Conservation (phyloP, 148 eudicot genomes). For the Pouteria glomerata region DNA sequence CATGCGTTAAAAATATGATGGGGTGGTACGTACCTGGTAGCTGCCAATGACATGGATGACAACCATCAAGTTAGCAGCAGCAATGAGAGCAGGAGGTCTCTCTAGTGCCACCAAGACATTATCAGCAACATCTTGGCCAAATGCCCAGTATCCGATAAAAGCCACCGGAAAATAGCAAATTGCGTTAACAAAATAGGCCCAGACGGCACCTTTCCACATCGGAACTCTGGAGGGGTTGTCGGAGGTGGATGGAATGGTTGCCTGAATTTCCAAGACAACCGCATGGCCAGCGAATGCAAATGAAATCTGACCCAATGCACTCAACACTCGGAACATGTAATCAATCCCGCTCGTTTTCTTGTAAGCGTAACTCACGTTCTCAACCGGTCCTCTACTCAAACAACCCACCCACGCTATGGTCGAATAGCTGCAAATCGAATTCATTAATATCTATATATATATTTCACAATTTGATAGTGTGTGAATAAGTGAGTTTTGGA, state of each 20-base stretch:
- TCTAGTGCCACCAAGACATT: conserved; percentile 78
- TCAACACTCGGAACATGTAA: conserved; percentile 68
- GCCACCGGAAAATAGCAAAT: conserved; percentile 93
- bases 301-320: conserved; percentile 78
- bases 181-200: conserved; percentile 73
- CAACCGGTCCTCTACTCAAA: conserved; percentile 47
- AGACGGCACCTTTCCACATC: conserved; percentile 88
- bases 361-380: conserved; percentile 71
- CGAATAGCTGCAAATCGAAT: conserved; percentile 79
- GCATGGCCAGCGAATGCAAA: conserved; percentile 88
- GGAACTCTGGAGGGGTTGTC: conserved; percentile 64
- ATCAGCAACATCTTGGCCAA: conserved; percentile 79
- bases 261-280: conserved; percentile 82
- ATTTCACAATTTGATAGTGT: too few species aligned
- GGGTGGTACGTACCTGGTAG: conserved; percentile 48
- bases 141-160: conserved; percentile 81
- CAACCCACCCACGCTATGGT: conserved; percentile 91
- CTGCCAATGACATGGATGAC: conserved; percentile 95
- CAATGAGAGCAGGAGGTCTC: conserved; percentile 83
- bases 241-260: conserved; percentile 85
- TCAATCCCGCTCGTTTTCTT: conserved; percentile 57
- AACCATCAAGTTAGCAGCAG: conserved; percentile 92
- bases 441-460: too few species aligned
- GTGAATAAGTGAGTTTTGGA: too few species aligned
- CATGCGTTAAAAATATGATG: too few species aligned